phyloP scores from a whole-genome alignment of 1,284 basidiomycete species.

The Xerocomus cyaneibrunnescens region DNA sequence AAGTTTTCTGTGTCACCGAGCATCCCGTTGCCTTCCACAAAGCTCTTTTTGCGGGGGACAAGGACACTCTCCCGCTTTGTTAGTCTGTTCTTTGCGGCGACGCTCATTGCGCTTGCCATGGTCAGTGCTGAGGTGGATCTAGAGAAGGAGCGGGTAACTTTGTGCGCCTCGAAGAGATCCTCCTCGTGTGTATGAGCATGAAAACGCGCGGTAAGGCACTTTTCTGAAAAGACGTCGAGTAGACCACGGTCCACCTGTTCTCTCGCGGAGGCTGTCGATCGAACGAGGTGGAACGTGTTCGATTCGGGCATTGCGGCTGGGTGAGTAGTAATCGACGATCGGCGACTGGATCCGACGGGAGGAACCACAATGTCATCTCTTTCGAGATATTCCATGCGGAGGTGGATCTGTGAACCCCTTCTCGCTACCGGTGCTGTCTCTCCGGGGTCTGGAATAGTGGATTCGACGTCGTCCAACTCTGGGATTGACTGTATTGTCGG shows the following conservation, averaged over 20 bases:
- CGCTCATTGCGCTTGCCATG: conserved; percentile 50
- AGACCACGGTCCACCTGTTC: conserved; percentile 66
- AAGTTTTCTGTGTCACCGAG: conserved; percentile 25
- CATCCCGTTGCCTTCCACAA: conserved; percentile 32
- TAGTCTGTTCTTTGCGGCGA: conserved; percentile 56
- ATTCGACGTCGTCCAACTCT: conserved; percentile 46
- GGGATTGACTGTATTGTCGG: conserved; percentile 63
- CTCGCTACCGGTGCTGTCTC: conserved; percentile 7
- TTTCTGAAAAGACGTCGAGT: conserved; percentile 66
- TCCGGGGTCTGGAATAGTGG: conserved; percentile 1
- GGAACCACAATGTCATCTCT: conserved; percentile 21
- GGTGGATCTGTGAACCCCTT: conserved; percentile 10
- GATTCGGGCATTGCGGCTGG: conserved; percentile 52
- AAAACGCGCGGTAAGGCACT: conserved; percentile 58
- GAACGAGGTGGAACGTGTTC: conserved; percentile 64
- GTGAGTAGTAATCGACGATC: conserved; percentile 54
- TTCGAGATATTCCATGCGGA: conserved; percentile 10
- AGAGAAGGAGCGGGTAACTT: conserved; percentile 42
- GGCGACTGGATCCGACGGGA: conserved; percentile 43
- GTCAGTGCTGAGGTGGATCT: conserved; percentile 51
- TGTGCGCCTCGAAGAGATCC: conserved; percentile 60
- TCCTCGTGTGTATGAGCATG: conserved; percentile 61
- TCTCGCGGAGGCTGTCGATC: conserved; percentile 67
- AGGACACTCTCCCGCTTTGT: conserved; percentile 67
- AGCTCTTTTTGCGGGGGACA: conserved; percentile 53